Percentiles rank a stretch among this genome's conserved stretches.
Conservation (phyloP, 495 filamentous ascomycete species). For the Penicilliopsis zonata region DNA sequence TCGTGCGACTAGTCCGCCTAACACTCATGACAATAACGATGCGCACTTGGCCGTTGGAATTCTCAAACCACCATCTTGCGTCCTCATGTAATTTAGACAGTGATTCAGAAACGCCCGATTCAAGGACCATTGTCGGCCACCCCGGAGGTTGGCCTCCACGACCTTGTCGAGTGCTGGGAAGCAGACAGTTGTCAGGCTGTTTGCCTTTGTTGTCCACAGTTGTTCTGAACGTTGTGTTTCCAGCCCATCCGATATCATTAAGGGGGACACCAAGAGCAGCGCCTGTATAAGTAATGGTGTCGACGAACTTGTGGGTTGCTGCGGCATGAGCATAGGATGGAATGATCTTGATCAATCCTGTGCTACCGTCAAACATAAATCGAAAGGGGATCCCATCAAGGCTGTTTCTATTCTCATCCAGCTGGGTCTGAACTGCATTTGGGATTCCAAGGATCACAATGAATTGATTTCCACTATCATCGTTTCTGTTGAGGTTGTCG, state of each 20-base stretch:
- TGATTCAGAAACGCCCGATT: conserved; percentile 1
- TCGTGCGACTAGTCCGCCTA: not conserved
- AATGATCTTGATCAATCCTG: not conserved
- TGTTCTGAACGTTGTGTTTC: not conserved
- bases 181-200: not conserved
- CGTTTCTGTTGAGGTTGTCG: not conserved
- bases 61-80: conserved; percentile 1
- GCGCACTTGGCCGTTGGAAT: not conserved
- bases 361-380: not conserved
- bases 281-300: not conserved
- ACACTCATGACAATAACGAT: not conserved
- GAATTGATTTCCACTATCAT: not conserved
- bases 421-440: not conserved
- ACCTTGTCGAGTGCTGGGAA: not conserved
- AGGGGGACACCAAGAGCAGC: not conserved
- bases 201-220: not conserved
- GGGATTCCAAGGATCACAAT: not conserved
- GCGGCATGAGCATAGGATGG: not conserved
- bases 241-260: not conserved
- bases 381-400: not conserved
- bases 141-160: not conserved
- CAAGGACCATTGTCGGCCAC: not conserved
- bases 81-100: not conserved
- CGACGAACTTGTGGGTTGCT: not conserved
- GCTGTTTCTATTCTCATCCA: not conserved